phyloP scores from a whole-genome alignment of 2,329 filamentous ascomycete species.

The Phyllosticta paracitricarpa region DNA sequence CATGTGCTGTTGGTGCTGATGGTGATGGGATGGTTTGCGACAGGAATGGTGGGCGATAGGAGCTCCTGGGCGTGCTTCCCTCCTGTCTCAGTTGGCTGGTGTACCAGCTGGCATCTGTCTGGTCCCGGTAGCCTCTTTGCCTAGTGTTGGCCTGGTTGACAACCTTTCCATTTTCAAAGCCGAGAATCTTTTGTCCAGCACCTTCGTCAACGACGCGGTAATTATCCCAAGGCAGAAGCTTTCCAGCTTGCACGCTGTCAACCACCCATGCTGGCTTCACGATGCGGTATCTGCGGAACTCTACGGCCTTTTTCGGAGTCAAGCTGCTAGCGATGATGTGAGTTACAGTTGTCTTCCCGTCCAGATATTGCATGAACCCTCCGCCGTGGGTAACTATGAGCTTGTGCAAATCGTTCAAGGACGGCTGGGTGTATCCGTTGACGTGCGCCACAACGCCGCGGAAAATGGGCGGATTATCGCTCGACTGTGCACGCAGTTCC shows the following conservation, averaged over 20 bases:
- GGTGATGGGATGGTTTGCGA: slow-evolving; percentile 19
- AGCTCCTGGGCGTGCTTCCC: slow-evolving; percentile 16
- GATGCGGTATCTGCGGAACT: slow-evolving; percentile 79
- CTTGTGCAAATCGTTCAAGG: slow-evolving; percentile 76
- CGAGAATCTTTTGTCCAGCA: slow-evolving; percentile 67
- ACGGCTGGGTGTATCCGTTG: slow-evolving; percentile 92
- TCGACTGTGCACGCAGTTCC: slow-evolving; percentile 59
- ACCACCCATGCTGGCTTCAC: slow-evolving; percentile 93
- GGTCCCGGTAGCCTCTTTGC: slow-evolving; percentile 62
- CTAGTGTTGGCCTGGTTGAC: slow-evolving; percentile 55
- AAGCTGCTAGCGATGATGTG: slow-evolving; percentile 89
- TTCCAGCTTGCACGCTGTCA: slow-evolving; percentile 75
- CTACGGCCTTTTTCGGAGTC: slow-evolving; percentile 84
- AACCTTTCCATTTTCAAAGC: slow-evolving; percentile 52
- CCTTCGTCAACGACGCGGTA: slow-evolving; percentile 83
- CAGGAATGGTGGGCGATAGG: slow-evolving; percentile 18
- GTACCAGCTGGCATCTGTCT: slow-evolving; percentile 77
- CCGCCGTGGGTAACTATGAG: slow-evolving; percentile 91
- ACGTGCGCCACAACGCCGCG: slow-evolving; percentile 84
- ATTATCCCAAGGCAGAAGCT: slow-evolving; percentile 72
- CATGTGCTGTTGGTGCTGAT: slow-evolving; percentile 17
- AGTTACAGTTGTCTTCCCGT: slow-evolving; percentile 88
- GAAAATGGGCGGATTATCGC: slow-evolving; percentile 74
- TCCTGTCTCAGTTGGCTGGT: slow-evolving; percentile 53
- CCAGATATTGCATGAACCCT: slow-evolving; percentile 86